These are phyloP conservation scores for Kwoniella bestiolae DNA, from an alignment of 768 basidiomycete species.

Conservation along the genomic window DNA sequence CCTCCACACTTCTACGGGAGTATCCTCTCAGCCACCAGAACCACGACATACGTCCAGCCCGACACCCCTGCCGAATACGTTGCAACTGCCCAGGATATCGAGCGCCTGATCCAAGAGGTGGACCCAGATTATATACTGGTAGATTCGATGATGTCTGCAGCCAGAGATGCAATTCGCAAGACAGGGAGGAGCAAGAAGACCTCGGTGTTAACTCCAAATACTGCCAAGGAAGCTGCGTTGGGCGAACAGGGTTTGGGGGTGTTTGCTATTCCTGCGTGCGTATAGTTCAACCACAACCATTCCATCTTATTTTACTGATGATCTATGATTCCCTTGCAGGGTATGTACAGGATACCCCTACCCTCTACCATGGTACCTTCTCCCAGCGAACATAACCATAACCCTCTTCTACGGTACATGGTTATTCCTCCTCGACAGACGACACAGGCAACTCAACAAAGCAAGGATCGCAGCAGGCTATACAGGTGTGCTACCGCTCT, in stretches of 20 bases:
- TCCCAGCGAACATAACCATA: slow-evolving; percentile 22
- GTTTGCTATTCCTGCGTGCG: slow-evolving; percentile 33
- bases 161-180: slow-evolving; percentile 25
- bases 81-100: slow-evolving; percentile 11
- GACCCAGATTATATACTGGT: slow-evolving; percentile 30
- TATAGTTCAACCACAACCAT: too few relatives aligned
- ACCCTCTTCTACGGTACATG: slow-evolving; percentile 16
- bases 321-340: too few relatives aligned
- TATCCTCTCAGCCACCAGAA: not conserved
- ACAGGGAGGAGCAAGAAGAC: not conserved
- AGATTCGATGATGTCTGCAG: slow-evolving; percentile 18
- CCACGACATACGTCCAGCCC: slow-evolving; percentile 8
- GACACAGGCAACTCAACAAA: slow-evolving; percentile 8
- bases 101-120: slow-evolving; percentile 8
- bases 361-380: slow-evolving; percentile 29
- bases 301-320: too few relatives aligned
- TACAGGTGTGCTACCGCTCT: slow-evolving; percentile 21
- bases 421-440: slow-evolving; percentile 18
- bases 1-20: slow-evolving; percentile 6
- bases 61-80: slow-evolving; percentile 30
- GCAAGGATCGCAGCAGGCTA: slow-evolving; percentile 31
- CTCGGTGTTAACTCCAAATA: slow-evolving; percentile 31
- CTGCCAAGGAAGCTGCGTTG: slow-evolving; percentile 26
- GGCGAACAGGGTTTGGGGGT: slow-evolving; percentile 15
- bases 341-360: slow-evolving; percentile 23